Conservation (phyloP, 78 protist genomes). For the Tieghemostelium lacteum region DNA sequence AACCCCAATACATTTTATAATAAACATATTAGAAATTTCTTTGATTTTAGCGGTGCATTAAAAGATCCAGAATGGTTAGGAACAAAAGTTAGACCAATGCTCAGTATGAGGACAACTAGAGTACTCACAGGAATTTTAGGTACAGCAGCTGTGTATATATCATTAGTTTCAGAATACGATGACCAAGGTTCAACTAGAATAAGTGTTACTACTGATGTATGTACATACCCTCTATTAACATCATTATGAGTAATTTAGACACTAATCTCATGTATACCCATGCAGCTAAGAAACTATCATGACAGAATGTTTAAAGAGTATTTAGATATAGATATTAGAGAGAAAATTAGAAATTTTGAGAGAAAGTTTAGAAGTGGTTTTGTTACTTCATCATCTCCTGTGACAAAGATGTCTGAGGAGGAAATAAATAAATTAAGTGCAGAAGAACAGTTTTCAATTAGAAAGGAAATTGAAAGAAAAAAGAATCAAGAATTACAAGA, state of each 20-base stretch:
- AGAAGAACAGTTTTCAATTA: no score
- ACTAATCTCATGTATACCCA: not conserved
- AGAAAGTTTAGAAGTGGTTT: not conserved
- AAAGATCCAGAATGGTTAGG: not conserved
- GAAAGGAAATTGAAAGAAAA: no score
- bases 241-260: not conserved
- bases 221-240: not conserved
- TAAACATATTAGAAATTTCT: not conserved
- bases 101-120: constrained; percentile 21
- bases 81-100: not conserved
- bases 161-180: constrained; percentile 15
- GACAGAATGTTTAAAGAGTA: constrained; percentile 14
- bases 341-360: not conserved
- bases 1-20: not conserved
- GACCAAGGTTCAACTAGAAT: not conserved
- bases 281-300: constrained; percentile 37
- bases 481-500: no score
- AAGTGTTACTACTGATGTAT: constrained; percentile 24
- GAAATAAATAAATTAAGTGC: no score
- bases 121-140: constrained; percentile 16
- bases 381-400: not conserved
- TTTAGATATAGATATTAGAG: constrained; percentile 31
- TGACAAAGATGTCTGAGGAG: not conserved
- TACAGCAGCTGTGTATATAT: constrained; percentile 13
- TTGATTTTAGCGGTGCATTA: not conserved